A percentile compares a stretch with the other conserved stretches of the same genome.
Evolutionary conservation across 2,329 filamentous ascomycete species (phyloP).

Genomic region (Lasiodiplodia sp.): DNA sequence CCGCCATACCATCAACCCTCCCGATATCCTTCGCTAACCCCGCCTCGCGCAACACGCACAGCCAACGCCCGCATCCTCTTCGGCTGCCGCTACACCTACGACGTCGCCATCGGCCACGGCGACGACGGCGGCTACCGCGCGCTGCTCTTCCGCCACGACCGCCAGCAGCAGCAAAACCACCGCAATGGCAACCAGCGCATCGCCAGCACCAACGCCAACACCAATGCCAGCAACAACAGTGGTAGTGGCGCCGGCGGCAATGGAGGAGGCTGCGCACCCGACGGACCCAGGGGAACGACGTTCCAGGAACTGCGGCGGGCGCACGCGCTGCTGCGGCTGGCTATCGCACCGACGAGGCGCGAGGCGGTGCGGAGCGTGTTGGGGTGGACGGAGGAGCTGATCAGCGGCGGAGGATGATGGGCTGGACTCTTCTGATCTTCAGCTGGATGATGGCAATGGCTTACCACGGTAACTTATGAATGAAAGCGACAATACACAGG

Average conservation of each 20-base stretch:
- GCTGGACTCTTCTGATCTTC: background rate
- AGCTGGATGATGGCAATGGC: no score
- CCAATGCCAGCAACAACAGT: no score
- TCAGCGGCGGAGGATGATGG: background rate
- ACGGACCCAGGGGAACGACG: background rate
- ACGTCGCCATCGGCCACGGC: conserved; percentile 7
- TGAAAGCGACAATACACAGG: no score
- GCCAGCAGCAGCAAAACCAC: background rate
- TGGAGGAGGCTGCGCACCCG: background rate
- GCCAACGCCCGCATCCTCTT: conserved; percentile 12
- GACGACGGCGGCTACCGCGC: conserved; percentile 13
- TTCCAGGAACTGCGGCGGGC: background rate
- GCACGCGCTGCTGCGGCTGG: conserved; percentile 12
- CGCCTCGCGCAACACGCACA: background rate
- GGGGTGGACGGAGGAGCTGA: conserved; percentile 2
- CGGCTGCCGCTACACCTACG: conserved; percentile 13
- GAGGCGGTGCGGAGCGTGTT: conserved; percentile 11
- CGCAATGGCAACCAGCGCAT: background rate
- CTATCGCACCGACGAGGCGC: background rate
- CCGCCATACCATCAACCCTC: background rate
- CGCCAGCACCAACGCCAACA: no score
- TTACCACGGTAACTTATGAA: no score
- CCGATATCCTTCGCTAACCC: background rate
- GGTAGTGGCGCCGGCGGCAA: background rate
- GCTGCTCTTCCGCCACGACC: conserved; percentile 4